Base-by-base conservation (phyloP, 306 rosid species). In the Datisca glomerata region DNA sequence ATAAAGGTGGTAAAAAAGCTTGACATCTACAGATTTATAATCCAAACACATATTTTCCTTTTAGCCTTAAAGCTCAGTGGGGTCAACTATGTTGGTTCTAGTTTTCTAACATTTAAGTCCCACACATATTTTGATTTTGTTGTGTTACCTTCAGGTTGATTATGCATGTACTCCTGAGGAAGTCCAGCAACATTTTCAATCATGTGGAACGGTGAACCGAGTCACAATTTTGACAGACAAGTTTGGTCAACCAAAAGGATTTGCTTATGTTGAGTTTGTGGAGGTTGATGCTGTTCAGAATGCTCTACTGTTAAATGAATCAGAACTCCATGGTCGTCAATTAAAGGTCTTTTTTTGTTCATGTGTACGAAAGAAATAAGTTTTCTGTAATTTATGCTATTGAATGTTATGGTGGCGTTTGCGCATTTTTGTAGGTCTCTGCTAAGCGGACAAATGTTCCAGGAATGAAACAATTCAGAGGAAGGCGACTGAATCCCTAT, bases 181-280 rank as follows among this genome's bases (percentile, higher is more conserved):
- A 68, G 98, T 91, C 51, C 98, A 91, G 56, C 98, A 91, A 60
- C 98, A 80, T 71, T 91, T 91, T 66, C 98, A 91, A 71, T 91
- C 98, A n/a, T 91, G 98, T 64, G 98, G 98, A 64, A 91, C 98
- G 25, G 98, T 91, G 53, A 91, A 91, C 75, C 72, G 98, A 67
- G 98, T 84, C 43, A 91, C 98, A 3, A 91, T 91, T 61, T 68
- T 91, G 96, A 84, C 98, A 0, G 98, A 91, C 78, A 91, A 91
- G 69, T 91, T 80, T 66, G 98, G 98, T 55, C 98, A 91, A 40
- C 98, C 96, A 22, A 91, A 91, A 62, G 98, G 98, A 58, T 84
- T 91, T 66, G 98, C 98, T 27, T 91, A 91, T 50, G 98, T 91
- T 25, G 98, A 91, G 71, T 91, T 91, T 66, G 98, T 84, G 41